Evolutionary conservation across 2,329 filamentous ascomycete species (phyloP).

Genomic region (Diplodia mutila): DNA sequence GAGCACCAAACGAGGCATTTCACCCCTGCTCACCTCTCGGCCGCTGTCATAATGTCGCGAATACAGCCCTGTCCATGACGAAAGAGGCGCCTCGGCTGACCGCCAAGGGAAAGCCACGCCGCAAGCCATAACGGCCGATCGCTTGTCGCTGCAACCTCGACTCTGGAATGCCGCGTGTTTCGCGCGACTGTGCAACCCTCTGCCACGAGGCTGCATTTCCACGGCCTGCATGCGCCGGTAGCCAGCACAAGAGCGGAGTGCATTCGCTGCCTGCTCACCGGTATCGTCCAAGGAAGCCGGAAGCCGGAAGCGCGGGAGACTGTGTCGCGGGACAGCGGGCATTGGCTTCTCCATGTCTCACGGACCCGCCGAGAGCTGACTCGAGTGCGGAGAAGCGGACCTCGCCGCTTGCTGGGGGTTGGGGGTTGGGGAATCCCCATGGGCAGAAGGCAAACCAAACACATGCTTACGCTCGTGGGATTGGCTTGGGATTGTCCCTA

Average conservation of each 20-base stretch:
- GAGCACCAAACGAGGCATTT: not conserved
- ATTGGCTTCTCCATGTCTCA: conserved; percentile 6
- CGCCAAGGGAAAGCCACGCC: conserved; percentile 21
- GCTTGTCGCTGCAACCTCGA: conserved; percentile 19
- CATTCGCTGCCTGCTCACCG: not conserved
- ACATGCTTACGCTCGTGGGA: not conserved
- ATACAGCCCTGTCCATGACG: conserved; percentile 9
- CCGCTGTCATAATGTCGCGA: not conserved
- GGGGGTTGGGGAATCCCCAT: conserved; percentile 1
- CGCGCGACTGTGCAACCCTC: conserved; percentile 9
- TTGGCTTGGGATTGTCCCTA: not conserved
- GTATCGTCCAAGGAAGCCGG: not conserved
- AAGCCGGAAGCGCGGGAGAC: not conserved
- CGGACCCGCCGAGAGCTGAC: not conserved
- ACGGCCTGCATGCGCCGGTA: not conserved
- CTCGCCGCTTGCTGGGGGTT: too few relatives aligned
- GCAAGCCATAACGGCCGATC: conserved; percentile 23
- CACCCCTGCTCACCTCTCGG: not conserved
- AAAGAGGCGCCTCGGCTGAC: conserved; percentile 16
- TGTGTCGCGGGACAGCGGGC: not conserved
- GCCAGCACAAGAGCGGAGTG: not conserved
- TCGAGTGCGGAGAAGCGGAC: conserved; percentile 17
- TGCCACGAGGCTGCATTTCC: conserved; percentile 17
- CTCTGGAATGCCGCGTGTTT: conserved; percentile 21
- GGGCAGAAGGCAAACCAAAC: conserved; percentile 9